Evolutionary conservation across 2,329 filamentous ascomycete genomes (phyloP).

Genomic region (Thermothelomyces thermophilus): DNA sequence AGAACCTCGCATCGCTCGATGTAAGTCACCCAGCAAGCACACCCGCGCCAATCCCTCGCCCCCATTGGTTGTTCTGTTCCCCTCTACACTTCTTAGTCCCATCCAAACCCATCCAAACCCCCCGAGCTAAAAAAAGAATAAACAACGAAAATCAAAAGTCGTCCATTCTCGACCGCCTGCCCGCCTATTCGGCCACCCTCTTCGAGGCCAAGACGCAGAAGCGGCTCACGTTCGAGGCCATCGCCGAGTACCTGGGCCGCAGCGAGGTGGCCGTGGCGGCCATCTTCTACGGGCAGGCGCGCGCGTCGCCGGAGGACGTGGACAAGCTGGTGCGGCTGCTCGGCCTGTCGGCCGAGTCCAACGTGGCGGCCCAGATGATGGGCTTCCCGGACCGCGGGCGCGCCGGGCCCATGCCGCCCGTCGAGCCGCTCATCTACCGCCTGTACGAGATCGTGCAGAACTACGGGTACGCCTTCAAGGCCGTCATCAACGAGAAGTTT

Average conservation of each 20-base stretch:
- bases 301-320: slow-evolving; percentile 45
- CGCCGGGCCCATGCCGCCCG: slow-evolving; percentile 74
- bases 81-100: not conserved
- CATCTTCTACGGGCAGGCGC: slow-evolving; percentile 74
- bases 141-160: too few species aligned
- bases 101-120: not conserved
- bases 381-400: slow-evolving; percentile 77
- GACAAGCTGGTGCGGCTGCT: slow-evolving; percentile 54
- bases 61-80: too few species aligned
- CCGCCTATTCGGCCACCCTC: slow-evolving; percentile 62
- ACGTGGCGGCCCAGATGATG: slow-evolving; percentile 55
- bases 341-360: slow-evolving; percentile 42
- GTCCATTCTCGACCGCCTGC: slow-evolving; percentile 62
- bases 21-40: slow-evolving; percentile 26
- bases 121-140: too few species aligned
- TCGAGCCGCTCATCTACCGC: slow-evolving; percentile 81
- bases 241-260: slow-evolving; percentile 66
- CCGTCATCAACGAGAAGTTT: slow-evolving; percentile 91
- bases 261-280: slow-evolving; percentile 81
- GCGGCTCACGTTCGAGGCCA: slow-evolving; percentile 70
- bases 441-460: slow-evolving; percentile 95
- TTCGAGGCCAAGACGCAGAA: slow-evolving; percentile 74
- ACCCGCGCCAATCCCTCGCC: too few species aligned
- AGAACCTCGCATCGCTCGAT: slow-evolving; percentile 32
- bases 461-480: slow-evolving; percentile 94